These are phyloP conservation scores for Lycium barbarum DNA, from an alignment of 257 asterid species.

Conservation along the genomic window DNA sequence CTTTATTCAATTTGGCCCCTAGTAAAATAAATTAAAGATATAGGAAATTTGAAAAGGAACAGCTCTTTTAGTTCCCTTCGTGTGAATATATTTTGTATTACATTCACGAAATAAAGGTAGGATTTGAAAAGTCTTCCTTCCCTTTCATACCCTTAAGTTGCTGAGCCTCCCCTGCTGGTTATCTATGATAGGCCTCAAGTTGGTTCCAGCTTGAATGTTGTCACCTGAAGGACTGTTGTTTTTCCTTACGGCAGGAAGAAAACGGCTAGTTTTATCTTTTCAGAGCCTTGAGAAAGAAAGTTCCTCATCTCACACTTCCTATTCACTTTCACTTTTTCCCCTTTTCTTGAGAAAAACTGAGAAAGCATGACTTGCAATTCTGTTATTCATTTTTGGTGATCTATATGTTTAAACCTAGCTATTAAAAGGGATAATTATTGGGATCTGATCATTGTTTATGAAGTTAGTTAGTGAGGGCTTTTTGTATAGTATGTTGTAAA, in stretches of 20 bases:
- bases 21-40: not conserved
- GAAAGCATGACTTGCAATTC: not conserved
- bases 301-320: constrained; percentile 1
- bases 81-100: not conserved
- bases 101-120: not conserved
- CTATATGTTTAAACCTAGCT: not conserved
- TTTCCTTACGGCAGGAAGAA: not conserved
- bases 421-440: not conserved
- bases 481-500: not conserved
- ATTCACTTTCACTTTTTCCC: not conserved
- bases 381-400: not conserved
- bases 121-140: constrained; percentile 13
- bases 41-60: constrained; percentile 10
- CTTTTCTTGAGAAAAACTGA: not conserved
- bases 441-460: constrained; percentile 7
- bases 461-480: not conserved
- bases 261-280: not conserved
- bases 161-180: not conserved
- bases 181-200: constrained; percentile 22
- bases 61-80: not conserved
- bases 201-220: constrained; percentile 2
- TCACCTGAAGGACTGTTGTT: not conserved
- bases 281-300: not conserved
- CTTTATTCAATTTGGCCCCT: not conserved
- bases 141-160: not conserved